phyloP scores from a whole-genome alignment of 768 basidiomycete species.

The Leccinellum luteum region DNA sequence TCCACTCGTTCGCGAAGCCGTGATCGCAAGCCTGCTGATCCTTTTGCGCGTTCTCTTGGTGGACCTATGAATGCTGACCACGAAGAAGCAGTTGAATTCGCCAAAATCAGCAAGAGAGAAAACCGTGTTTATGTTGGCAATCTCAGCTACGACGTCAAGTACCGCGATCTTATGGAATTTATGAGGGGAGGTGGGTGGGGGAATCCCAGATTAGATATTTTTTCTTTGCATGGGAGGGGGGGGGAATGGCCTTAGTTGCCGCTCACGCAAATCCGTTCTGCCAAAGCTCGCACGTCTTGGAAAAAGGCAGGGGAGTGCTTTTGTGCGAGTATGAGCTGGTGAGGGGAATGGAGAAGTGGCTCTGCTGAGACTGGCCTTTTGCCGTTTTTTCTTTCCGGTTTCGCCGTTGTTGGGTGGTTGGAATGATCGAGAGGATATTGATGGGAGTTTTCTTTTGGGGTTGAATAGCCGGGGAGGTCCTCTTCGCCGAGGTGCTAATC shows the following conservation, averaged over 20 bases:
- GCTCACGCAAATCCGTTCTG: slow-evolving; percentile 34
- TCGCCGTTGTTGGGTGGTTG: slow-evolving; percentile 46
- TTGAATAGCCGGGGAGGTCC: slow-evolving; percentile 97
- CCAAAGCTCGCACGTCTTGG: slow-evolving; percentile 34
- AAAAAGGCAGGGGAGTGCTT: slow-evolving; percentile 33
- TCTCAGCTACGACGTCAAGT: slow-evolving; percentile 97
- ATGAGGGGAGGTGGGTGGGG: slow-evolving; percentile 99
- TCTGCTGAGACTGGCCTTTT: slow-evolving; percentile 37
- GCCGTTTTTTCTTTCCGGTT: slow-evolving; percentile 40
- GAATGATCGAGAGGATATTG: slow-evolving; percentile 82
- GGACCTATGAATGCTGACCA: slow-evolving; percentile 89
- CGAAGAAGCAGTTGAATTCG: slow-evolving; percentile 93
- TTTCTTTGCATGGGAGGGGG: slow-evolving; percentile 43
- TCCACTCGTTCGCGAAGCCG: slow-evolving; percentile 54
- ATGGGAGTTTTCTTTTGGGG: slow-evolving; percentile 90
- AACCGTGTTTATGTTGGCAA: slow-evolving; percentile 99
- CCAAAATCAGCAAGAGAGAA: slow-evolving; percentile 96
- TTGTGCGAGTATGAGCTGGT: slow-evolving; percentile 36
- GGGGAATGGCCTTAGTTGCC: slow-evolving; percentile 27
- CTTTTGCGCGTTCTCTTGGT: slow-evolving; percentile 77
- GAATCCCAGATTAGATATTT: slow-evolving; percentile 60
- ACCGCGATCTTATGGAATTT: slow-evolving; percentile 98
- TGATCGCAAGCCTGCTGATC: slow-evolving; percentile 57
- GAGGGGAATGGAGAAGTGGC: slow-evolving; percentile 32
- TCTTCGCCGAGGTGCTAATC: slow-evolving; percentile 98